These are phyloP conservation scores for Saccharomyces kudriavzevii DNA, from an alignment of 805 yeast species.

Conservation along the genomic window DNA sequence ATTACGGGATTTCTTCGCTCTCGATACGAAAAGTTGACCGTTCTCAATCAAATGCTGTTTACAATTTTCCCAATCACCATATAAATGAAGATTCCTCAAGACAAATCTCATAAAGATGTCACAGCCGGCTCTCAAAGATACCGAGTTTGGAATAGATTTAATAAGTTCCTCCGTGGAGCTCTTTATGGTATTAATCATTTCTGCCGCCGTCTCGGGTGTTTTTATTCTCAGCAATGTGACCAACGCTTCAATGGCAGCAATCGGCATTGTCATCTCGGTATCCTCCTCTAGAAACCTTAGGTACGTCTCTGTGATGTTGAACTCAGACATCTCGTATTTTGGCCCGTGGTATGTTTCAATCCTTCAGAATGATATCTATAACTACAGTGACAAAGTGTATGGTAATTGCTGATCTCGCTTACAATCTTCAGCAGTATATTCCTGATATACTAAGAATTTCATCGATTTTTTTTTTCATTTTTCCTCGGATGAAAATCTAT, in stretches of 20 bases:
- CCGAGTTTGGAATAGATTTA: conserved; percentile 76
- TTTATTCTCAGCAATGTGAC: conserved; percentile 74
- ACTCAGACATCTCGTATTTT: conserved; percentile 31
- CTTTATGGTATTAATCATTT: conserved; percentile 72
- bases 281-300: conserved; percentile 76
- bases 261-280: conserved; percentile 97
- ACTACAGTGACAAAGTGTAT: neutral
- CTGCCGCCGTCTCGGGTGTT: conserved; percentile 91
- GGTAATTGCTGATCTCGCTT: neutral
- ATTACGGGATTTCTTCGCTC: conserved; percentile 85
- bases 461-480: neutral
- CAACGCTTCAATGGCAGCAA: conserved; percentile 93
- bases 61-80: conserved; percentile 92
- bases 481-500: neutral
- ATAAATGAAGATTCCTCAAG: conserved; percentile 71
- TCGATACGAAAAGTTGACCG: conserved; percentile 81
- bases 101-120: conserved; percentile 93
- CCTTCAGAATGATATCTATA: neutral
- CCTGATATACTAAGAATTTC: neutral
- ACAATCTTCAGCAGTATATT: neutral
- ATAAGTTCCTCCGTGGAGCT: conserved; percentile 71
- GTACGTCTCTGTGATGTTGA: conserved; percentile 79
- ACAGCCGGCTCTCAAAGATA: conserved; percentile 93
- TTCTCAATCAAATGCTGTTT: conserved; percentile 81
- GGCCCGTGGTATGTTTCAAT: neutral